Conservation (phyloP, 345 rosid species). For the Trapa incisa region DNA sequence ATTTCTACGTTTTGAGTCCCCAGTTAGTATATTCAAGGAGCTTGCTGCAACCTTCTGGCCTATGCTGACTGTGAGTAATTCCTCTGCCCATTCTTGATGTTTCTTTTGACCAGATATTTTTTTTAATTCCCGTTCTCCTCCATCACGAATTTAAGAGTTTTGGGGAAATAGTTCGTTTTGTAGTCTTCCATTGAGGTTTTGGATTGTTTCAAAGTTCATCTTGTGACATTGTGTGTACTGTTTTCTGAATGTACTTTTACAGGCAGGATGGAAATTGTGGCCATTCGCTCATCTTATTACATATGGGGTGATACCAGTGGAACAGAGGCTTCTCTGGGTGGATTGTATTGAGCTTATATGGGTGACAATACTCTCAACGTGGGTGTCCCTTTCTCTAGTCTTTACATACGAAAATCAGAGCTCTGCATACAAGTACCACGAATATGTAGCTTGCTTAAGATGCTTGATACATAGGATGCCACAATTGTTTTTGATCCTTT, state of each 20-base stretch:
- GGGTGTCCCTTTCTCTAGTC: conserved; percentile 16
- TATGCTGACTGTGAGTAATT: conserved; percentile 64
- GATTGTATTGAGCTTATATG: conserved; percentile 92
- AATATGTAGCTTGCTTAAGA: neutral
- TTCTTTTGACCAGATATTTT: too few species aligned
- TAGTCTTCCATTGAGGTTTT: too few species aligned
- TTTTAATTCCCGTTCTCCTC: too few species aligned
- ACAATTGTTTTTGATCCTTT: neutral
- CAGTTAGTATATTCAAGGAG: conserved; percentile 48
- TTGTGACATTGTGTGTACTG: neutral
- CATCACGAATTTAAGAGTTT: too few species aligned
- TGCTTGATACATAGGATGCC: neutral
- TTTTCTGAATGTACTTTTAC: conserved; percentile 12
- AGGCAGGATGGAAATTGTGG: conserved; percentile 99
- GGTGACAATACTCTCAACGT: conserved; percentile 99
- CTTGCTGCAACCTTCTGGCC: conserved; percentile 74
- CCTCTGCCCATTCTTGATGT: neutral
- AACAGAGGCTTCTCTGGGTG: conserved; percentile 96
- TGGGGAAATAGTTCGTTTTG: too few species aligned
- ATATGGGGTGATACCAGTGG: conserved; percentile 78
- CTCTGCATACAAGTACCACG: neutral
- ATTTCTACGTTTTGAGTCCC: conserved; percentile 74
- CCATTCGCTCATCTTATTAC: conserved; percentile 96
- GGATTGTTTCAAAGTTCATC: too few species aligned
- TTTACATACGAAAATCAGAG: neutral